Evolutionary conservation across 345 rosid genomes (phyloP).

Genomic region (Dovyalis caffra): DNA sequence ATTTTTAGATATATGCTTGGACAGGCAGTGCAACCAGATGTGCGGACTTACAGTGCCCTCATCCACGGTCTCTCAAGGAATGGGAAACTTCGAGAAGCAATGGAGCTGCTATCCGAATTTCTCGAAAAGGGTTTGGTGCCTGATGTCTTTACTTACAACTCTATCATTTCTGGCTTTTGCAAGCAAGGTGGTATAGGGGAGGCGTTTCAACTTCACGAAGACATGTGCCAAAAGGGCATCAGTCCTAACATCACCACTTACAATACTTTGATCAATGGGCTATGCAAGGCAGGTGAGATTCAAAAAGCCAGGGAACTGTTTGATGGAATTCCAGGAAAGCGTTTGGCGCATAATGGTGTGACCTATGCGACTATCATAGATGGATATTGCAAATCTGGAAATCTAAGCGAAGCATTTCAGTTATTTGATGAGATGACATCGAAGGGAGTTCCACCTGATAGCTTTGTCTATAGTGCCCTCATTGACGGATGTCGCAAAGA

Average conservation of each 20-base stretch:
- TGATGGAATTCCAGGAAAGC: slow-evolving; percentile 56
- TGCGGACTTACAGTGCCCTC: slow-evolving; percentile 49
- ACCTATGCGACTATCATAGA: slow-evolving; percentile 70
- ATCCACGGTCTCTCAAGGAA: slow-evolving; percentile 64
- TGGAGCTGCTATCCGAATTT: slow-evolving; percentile 56
- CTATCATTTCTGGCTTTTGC: slow-evolving; percentile 63
- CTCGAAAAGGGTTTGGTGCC: slow-evolving; percentile 49
- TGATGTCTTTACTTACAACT: slow-evolving; percentile 59
- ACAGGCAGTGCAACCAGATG: slow-evolving; percentile 49
- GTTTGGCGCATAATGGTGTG: slow-evolving; percentile 46
- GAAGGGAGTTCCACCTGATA: slow-evolving; percentile 58
- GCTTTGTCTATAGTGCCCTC: slow-evolving; percentile 57
- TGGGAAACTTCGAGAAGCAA: slow-evolving; percentile 59
- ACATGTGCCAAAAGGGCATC: slow-evolving; percentile 55
- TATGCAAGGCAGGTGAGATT: slow-evolving; percentile 55
- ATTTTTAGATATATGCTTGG: slow-evolving; percentile 52
- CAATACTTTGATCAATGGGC: slow-evolving; percentile 63
- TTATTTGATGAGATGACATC: slow-evolving; percentile 60
- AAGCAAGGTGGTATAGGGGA: slow-evolving; percentile 46
- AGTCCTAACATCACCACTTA: slow-evolving; percentile 59
- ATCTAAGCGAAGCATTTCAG: slow-evolving; percentile 52
- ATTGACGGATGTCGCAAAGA: slow-evolving; percentile 68
- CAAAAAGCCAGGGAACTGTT: slow-evolving; percentile 56
- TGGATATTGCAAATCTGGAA: slow-evolving; percentile 71
- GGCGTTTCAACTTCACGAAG: slow-evolving; percentile 47